Conservation (phyloP, 495 filamentous ascomycete genomes). For the Cladorrhinum samala region DNA sequence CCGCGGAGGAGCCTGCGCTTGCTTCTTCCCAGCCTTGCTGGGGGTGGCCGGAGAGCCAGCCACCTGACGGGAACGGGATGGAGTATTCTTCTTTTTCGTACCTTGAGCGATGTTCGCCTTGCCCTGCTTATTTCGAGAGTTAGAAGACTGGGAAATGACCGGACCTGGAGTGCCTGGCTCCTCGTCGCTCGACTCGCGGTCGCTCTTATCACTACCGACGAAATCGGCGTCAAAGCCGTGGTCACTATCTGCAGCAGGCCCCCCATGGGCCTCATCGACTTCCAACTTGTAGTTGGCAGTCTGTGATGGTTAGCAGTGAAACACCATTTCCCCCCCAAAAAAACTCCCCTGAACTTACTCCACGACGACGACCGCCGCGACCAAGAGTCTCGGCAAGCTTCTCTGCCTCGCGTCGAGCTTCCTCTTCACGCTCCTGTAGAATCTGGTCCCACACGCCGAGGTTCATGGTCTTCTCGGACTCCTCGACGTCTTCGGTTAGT, state of each 20-base stretch:
- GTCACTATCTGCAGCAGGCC: conserved; percentile 22
- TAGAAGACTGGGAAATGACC: conserved; percentile 10
- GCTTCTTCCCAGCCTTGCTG: neutral
- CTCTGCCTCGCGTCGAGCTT: conserved; percentile 61
- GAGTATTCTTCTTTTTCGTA: neutral
- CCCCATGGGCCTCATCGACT: conserved; percentile 25
- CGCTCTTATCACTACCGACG: conserved; percentile 27
- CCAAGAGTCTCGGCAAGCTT: conserved; percentile 64
- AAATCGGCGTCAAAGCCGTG: conserved; percentile 26
- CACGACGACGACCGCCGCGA: conserved; percentile 65
- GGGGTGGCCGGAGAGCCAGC: conserved; percentile 6
- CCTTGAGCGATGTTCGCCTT: conserved; percentile 1
- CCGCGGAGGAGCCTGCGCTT: too few species aligned
- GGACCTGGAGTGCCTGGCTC: conserved; percentile 14
- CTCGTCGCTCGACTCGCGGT: conserved; percentile 19
- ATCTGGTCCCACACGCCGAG: conserved; percentile 84
- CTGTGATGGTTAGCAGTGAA: conserved; percentile 29
- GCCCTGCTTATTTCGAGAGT: conserved; percentile 6
- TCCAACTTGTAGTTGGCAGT: conserved; percentile 24
- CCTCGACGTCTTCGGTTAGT: conserved; percentile 53
- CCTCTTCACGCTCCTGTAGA: conserved; percentile 70
- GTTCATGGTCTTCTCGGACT: conserved; percentile 47
- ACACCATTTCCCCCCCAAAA: too few species aligned
- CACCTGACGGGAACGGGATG: conserved; percentile 4
- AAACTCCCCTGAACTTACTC: too few species aligned